Base-by-base conservation (phyloP, 768 basidiomycete genomes). In the Sporobolomyces pararoseus region DNA sequence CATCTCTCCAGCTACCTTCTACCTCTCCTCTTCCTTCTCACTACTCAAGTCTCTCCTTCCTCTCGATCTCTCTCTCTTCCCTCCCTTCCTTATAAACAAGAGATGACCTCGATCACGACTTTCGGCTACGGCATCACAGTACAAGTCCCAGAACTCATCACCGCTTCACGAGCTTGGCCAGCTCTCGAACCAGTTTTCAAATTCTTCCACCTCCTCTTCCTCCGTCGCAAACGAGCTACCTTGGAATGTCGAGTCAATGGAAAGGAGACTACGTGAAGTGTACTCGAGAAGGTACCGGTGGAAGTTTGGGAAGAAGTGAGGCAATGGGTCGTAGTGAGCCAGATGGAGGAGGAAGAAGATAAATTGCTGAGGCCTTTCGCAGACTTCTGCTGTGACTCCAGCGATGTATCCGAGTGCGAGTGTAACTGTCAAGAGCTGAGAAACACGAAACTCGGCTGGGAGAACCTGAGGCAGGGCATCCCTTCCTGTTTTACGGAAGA, bases 51-150 rank as follows among this genome's bases (percentile, higher is more conserved):
- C 39, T 42, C 39, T 17, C 17, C 39, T 9, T 42, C 17, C 39
- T 42, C 39, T 17, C 39, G 10, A 9, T 21, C 46, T 6, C 21
- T 47, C 46, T 47, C 21, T 23, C 13, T 47, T 47, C 46, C 10
- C 46, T 23, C 46, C 46, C 21, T 47, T 21, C 23, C 46, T 23
- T 23, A 13, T 23, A 7, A 6, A 12, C 46, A 14, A 12, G 21
- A 7, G 14, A 47, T 47, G 46, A 47, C 46, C 46, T 47, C 46
- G 10, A 47, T 47, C 51, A 27, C 51, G 16, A 52, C 51, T 21
- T n/a, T 54, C 53, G 53, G 6, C 32, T 54, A 54, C 32, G 53
- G 53, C 17, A 31, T 54, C 53, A 54, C 53, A 7, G 53, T 54
- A 7, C 31, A 32, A 27, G 27, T 32, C 16, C 13, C 53, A 31